Conservation (phyloP, 2,329 filamentous ascomycete species). For the Ambrosiella beaveri region DNA sequence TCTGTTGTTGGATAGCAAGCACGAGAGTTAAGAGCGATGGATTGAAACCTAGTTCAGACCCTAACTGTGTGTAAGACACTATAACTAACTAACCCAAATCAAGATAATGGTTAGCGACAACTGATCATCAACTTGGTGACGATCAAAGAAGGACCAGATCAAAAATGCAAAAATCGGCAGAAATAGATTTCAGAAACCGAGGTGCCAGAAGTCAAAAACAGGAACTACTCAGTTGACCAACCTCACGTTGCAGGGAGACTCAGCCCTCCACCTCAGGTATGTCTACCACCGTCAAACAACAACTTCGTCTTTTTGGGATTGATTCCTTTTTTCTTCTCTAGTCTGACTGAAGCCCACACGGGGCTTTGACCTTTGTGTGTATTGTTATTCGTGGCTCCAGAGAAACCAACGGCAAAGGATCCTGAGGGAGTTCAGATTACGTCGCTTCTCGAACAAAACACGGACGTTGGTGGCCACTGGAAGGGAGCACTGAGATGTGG, state of each 20-base stretch:
- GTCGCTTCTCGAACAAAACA: neutral
- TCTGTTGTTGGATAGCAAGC: too few relatives aligned
- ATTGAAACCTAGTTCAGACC: too few relatives aligned
- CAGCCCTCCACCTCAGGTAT: neutral
- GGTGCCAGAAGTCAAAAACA: neutral
- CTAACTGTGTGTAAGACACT: too few relatives aligned
- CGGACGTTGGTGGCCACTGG: neutral
- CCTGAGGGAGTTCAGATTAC: neutral
- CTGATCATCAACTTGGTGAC: too few relatives aligned
- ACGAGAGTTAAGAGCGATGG: too few relatives aligned
- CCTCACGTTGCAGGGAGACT: neutral
- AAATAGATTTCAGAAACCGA: too few relatives aligned
- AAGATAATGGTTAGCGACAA: too few relatives aligned
- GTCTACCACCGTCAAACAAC: neutral
- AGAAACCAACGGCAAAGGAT: neutral
- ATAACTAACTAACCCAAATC: too few relatives aligned
- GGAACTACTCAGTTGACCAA: neutral
- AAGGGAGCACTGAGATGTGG: neutral
- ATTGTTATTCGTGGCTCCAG: neutral
- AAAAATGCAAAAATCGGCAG: neutral
- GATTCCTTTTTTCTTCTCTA: neutral
- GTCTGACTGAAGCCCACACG: neutral
- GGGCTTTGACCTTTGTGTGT: neutral
- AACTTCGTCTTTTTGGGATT: neutral
- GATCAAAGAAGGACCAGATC: neutral